A percentile compares a stretch with the other conserved stretches of the same genome.
Evolutionary conservation across 2,329 filamentous ascomycete species (phyloP).

Genomic region (Escovopsis sp.): DNA sequence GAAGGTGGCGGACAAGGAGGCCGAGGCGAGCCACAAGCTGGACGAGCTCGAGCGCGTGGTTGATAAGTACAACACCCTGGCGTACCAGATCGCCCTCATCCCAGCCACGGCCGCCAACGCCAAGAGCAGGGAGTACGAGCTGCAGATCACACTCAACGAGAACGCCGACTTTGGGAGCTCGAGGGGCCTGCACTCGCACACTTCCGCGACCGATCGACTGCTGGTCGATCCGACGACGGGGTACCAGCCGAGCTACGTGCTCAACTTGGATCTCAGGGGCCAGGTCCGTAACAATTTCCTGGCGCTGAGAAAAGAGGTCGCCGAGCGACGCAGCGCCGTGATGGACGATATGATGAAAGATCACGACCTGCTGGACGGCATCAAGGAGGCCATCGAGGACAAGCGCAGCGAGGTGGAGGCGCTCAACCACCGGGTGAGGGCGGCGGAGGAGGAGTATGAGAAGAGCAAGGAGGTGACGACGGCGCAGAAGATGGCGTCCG

Average conservation of each 20-base stretch:
- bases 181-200: conserved; percentile 12
- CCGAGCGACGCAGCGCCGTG: conserved; percentile 67
- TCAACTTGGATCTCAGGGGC: conserved; percentile 79
- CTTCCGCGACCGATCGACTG: conserved; percentile 51
- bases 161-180: conserved; percentile 55
- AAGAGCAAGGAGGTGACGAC: conserved; percentile 77
- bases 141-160: conserved; percentile 68
- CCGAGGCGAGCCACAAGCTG: conserved; percentile 70
- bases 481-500: conserved; percentile 75
- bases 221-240: conserved; percentile 70
- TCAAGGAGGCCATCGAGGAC: conserved; percentile 94
- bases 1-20: conserved; percentile 70
- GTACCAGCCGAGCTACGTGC: conserved; percentile 76
- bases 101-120: conserved; percentile 74
- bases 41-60: conserved; percentile 87
- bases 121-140: conserved; percentile 71
- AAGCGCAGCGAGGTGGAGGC: conserved; percentile 87
- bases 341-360: conserved; percentile 91
- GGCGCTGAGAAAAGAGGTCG: conserved; percentile 72
- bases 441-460: conserved; percentile 86
- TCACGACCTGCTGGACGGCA: conserved; percentile 81
- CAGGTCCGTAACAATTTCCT: conserved; percentile 67
- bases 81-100: conserved; percentile 86
- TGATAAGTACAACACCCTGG: conserved; percentile 83
- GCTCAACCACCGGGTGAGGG: conserved; percentile 72